Evolutionary conservation across 2,329 filamentous ascomycete species (phyloP).

Genomic region (Aspergillus sojae): DNA sequence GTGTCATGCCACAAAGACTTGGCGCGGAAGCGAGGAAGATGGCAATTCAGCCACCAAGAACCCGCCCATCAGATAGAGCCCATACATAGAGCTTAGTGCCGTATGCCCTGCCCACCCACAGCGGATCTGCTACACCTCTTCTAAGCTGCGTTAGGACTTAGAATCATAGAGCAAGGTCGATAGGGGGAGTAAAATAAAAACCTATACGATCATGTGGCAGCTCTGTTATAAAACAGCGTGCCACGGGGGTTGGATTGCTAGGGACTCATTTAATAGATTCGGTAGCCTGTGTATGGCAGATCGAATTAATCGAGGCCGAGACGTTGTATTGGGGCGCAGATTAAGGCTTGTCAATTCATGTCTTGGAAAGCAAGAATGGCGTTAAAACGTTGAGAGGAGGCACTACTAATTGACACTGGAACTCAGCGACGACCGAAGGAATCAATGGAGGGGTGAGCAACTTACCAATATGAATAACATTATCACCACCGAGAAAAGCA

Average conservation of each 20-base stretch:
- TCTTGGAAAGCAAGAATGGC: not conserved
- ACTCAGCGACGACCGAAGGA: not conserved
- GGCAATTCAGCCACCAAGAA: too few relatives aligned
- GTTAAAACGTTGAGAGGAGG: not conserved
- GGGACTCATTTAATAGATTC: not conserved
- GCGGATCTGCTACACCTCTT: not conserved
- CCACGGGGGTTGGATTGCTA: not conserved
- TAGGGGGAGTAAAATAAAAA: not conserved
- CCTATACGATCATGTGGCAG: not conserved
- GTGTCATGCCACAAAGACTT: too few relatives aligned
- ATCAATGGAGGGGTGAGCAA: accelerated
- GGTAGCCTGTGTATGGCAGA: not conserved
- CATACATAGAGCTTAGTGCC: too few relatives aligned
- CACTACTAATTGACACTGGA: not conserved
- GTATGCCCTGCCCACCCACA: not conserved
- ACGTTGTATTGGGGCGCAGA: not conserved
- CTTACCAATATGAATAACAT: not conserved
- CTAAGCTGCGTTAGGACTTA: not conserved
- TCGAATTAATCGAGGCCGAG: accelerated
- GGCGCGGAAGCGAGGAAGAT: too few relatives aligned
- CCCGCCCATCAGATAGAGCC: too few relatives aligned
- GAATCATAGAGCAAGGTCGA: not conserved
- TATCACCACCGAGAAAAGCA: not conserved
- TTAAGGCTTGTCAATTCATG: not conserved
- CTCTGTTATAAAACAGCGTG: not conserved